phyloP scores from a whole-genome alignment of 2,329 filamentous ascomycete genomes.

The Hymenoscyphus infarciens region DNA sequence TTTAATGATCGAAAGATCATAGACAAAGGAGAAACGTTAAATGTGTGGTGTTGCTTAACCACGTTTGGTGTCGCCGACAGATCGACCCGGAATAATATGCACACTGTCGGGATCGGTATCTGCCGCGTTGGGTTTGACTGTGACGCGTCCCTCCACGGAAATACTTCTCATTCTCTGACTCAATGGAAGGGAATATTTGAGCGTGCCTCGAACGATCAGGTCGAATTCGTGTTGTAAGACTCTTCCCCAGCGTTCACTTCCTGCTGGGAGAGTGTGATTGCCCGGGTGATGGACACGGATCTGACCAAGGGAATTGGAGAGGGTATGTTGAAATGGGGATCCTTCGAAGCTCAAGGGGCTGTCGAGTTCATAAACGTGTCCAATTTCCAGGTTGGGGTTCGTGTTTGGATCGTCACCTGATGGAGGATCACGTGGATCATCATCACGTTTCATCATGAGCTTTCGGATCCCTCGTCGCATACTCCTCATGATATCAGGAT shows the following conservation, averaged over 20 bases:
- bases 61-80: slow-evolving; percentile 10
- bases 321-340: slow-evolving; percentile 74
- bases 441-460: slow-evolving; percentile 33
- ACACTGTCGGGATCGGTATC: slow-evolving; percentile 32
- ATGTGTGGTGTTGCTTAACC: slow-evolving; percentile 16
- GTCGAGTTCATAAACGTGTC: slow-evolving; percentile 81
- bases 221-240: slow-evolving; percentile 92
- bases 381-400: slow-evolving; percentile 85
- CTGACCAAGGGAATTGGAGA: slow-evolving; percentile 73
- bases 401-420: slow-evolving; percentile 59
- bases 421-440: slow-evolving; percentile 34
- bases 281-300: slow-evolving; percentile 79
- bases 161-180: slow-evolving; percentile 58
- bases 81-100: slow-evolving; percentile 23
- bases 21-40: slow-evolving; percentile 24
- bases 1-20: slow-evolving; percentile 18
- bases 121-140: slow-evolving; percentile 54
- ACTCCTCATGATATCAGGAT: slow-evolving; percentile 5
- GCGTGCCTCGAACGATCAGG: slow-evolving; percentile 82
- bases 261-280: slow-evolving; percentile 79
- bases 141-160: slow-evolving; percentile 56
- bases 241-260: slow-evolving; percentile 82
- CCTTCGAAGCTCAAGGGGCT: slow-evolving; percentile 86
- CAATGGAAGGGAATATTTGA: slow-evolving; percentile 72
- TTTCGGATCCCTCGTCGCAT: slow-evolving; percentile 38